These are phyloP conservation scores for Dendrobium officinale DNA, from an alignment of 106 monocot species.

Conservation along the genomic window DNA sequence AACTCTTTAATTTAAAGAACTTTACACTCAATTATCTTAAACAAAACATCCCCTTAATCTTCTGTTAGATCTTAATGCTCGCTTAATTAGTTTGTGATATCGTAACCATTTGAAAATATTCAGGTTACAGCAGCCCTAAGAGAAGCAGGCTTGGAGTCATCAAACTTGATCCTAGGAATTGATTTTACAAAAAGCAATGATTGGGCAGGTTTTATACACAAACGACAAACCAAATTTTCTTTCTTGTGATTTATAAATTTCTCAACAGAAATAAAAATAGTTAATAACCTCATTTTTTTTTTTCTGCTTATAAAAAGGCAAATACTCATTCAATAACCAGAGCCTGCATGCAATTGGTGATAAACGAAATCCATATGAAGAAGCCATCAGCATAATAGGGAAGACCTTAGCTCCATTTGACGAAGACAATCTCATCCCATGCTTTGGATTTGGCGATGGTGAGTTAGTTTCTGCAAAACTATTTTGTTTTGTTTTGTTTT, in stretches of 20 bases:
- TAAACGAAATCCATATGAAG: slow-evolving; percentile 53
- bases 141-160: slow-evolving; percentile 48
- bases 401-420: slow-evolving; percentile 60
- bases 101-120: background rate
- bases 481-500: background rate
- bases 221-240: background rate
- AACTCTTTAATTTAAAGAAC: too few relatives aligned
- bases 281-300: background rate
- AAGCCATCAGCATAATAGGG: slow-evolving; percentile 59
- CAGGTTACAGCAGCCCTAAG: slow-evolving; percentile 62
- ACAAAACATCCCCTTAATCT: too few relatives aligned
- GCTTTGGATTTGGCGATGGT: slow-evolving; percentile 83
- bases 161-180: slow-evolving; percentile 68
- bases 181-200: slow-evolving; percentile 89
- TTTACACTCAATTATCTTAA: too few relatives aligned
- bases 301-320: slow-evolving; percentile 22
- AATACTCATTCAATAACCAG: slow-evolving; percentile 40
- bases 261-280: background rate
- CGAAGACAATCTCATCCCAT: slow-evolving; percentile 70
- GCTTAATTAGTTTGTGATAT: too few relatives aligned
- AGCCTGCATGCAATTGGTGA: slow-evolving; percentile 44
- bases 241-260: background rate
- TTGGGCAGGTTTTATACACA: slow-evolving; percentile 43
- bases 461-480: background rate
- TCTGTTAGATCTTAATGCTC: too few relatives aligned